Base-by-base conservation (phyloP, 768 basidiomycete species). In the Crucibulum laeve region DNA sequence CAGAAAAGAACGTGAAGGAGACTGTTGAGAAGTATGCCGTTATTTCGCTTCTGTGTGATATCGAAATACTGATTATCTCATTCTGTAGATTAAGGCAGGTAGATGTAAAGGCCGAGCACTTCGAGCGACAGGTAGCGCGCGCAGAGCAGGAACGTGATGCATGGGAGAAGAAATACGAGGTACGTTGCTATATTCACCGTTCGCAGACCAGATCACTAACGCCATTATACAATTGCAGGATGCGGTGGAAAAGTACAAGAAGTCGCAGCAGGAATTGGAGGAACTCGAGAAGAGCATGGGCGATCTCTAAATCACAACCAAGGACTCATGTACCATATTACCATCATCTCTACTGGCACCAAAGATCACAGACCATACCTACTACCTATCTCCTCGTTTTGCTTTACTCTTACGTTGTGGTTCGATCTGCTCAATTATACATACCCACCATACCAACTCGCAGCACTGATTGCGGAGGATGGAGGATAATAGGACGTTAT, bases 81-180 rank as follows among this genome's bases (percentile, higher is more conserved):
- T 53, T 18, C 26, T 39, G 22, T 39, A 98, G 95, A 65, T 76
- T 99, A 55, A 77, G 95, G 49, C 91, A 95, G 59, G 92, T 95
- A 45, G 96, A 99, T 60, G 87, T 98, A 67, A 99, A 97, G 72
- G 95, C 95, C 7, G 96, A 99, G 65, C 92, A 98, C 70, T 96
- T 91, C 61, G 95, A 97, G 68, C 82, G 93, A 38, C 90, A 94
- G 60, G 83, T 96, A 15, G 73, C 81, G 52, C 79, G 88, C 34
- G 71, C 80, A 38, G 94, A 97, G 62, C 82, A 88, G 59, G 96
- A 99, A 64, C 83, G 94, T 40, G 95, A 98, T 62, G 56, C 61
- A 30, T 92, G 88, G 90, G 94, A 96, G 80, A 80, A 84, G 76
- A 97, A 95, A 69, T 88, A 80, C 70, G 94, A 94, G 75, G 93